These are phyloP conservation scores for Centrapalus pauciflorus DNA, from an alignment of 129 eudicot genomes.

Conservation along the genomic window DNA sequence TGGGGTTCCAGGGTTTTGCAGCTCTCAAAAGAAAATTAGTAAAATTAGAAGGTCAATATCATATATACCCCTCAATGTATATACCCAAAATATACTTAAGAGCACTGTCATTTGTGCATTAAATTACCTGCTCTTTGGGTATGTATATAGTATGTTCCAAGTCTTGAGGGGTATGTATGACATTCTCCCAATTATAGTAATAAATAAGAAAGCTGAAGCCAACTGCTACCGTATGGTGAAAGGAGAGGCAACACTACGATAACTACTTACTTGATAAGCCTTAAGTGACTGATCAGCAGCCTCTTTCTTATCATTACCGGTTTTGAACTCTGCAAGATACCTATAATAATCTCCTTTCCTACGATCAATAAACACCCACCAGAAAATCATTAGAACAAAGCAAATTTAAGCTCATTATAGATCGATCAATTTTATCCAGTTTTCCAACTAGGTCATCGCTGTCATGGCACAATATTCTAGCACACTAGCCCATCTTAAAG, in stretches of 20 bases:
- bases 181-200: neutral
- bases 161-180: too few relatives aligned
- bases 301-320: conserved; percentile 48
- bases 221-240: neutral
- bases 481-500: neutral
- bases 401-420: neutral
- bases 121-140: too few relatives aligned
- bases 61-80: too few relatives aligned
- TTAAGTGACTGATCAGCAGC: conserved; percentile 52
- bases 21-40: neutral
- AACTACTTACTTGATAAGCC: conserved; percentile 45
- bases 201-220: neutral
- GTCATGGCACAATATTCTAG: neutral
- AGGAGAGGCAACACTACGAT: neutral
- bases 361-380: conserved; percentile 3
- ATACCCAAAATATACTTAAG: too few relatives aligned
- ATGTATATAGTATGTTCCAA: too few relatives aligned
- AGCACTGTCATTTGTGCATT: too few relatives aligned
- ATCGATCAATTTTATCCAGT: neutral
- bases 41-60: too few relatives aligned
- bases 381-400: neutral
- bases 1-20: neutral
- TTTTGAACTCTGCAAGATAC: conserved; percentile 56
- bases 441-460: neutral
- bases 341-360: conserved; percentile 61